Conservation (phyloP, 495 filamentous ascomycete species). For the Neurospora hispaniola region DNA sequence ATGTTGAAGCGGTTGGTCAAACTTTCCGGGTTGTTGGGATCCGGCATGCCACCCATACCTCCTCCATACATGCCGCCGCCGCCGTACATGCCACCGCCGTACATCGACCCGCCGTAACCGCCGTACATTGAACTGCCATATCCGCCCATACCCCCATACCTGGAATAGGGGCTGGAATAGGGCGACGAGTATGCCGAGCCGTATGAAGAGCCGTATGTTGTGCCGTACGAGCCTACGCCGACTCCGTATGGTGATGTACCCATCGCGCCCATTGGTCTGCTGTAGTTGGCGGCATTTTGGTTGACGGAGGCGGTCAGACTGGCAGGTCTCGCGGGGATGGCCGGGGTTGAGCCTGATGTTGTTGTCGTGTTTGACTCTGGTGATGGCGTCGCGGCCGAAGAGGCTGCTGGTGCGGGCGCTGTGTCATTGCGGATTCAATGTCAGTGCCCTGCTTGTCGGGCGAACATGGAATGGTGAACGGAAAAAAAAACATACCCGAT, state of each 20-base stretch:
- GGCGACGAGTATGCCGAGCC: conserved; percentile 36
- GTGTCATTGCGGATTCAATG: not conserved
- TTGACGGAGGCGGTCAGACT: conserved; percentile 69
- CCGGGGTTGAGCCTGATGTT: conserved; percentile 44
- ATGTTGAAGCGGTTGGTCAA: conserved; percentile 82
- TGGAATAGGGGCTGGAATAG: conserved; percentile 38
- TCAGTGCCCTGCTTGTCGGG: not conserved
- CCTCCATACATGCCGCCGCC: conserved; percentile 51
- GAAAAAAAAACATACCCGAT: conserved; percentile 30
- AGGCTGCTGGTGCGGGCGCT: not conserved
- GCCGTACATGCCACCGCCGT: conserved; percentile 53
- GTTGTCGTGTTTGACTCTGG: conserved; percentile 17
- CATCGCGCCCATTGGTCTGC: conserved; percentile 25
- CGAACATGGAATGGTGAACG: conserved; percentile 3
- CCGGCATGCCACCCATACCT: conserved; percentile 37
- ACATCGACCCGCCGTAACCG: conserved; percentile 38
- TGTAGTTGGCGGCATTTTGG: conserved; percentile 73
- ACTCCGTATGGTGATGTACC: conserved; percentile 44
- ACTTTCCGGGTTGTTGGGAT: conserved; percentile 88
- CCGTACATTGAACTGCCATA: conserved; percentile 22
- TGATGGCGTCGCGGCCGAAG: not conserved
- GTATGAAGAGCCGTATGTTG: conserved; percentile 4
- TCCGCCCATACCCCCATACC: conserved; percentile 36
- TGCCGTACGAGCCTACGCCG: conserved; percentile 33
- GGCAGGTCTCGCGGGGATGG: conserved; percentile 71